Base-by-base conservation (phyloP, 2,329 filamentous ascomycete species). In the Orbilia brochopaga region DNA sequence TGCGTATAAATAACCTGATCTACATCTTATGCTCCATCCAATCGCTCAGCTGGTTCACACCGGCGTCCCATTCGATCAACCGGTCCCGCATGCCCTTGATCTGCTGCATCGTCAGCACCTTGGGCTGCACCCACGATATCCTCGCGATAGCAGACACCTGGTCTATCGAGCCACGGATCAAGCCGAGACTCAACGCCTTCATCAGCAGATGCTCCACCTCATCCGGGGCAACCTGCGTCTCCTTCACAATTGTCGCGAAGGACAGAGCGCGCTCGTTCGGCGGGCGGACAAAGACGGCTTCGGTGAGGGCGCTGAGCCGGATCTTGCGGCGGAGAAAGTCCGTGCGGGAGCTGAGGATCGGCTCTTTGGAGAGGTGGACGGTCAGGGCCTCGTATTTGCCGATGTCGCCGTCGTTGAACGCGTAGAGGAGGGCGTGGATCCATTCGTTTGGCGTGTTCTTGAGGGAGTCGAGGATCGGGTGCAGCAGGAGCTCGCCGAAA, bases 91-190 rank as follows among this genome's bases (percentile, higher is more conserved):
- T 97, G 78, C 88, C 90, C 77, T 90, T 90, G 77, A 99, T 96
- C 83, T 97, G 94, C 80, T 87, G 88, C 87, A 92, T 91, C 80
- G 97, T 94, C 75, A 99, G 82, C 32, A 99, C 92, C 85, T 97
- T 97, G 21, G 94, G 94, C 82, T 99, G 94, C 69, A 99, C 94
- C 94, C 94, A 99, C 78, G 93, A 93, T 81, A 99, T 97, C 79
- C 92, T 87, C 48, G 94, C 94, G 75, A 97, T 87, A 80, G 92
- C 89, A 53, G 91, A 91, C 32, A 99, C 94, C 82, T 99, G 93
- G 80, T 99, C 94, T 77, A 99, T 97, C 64, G 90, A 94, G 51
- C 94, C 94, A 76, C 89, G 86, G 76, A 99, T 83, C 76, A 99
- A 83, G 0, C 94, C 94, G 76, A 99, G 81, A 78, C 92, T 97